Percentiles rank a stretch among this genome's conserved stretches.
phyloP scores from a whole-genome alignment of 352 stramenopile species.

The Peronospora farinosa region DNA sequence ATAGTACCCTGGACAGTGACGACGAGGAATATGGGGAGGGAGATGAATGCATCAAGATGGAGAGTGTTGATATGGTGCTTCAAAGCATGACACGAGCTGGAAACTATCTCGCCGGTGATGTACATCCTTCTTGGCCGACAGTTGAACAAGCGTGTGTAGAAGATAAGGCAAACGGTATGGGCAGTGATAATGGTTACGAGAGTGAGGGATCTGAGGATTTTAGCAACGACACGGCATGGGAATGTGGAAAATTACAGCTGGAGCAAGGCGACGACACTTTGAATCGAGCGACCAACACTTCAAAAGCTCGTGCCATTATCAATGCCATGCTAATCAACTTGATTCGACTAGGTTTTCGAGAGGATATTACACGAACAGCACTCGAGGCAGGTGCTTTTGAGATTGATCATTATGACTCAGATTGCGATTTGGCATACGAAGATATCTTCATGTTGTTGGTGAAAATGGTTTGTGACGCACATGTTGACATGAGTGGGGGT shows the following conservation, averaged over 20 bases:
- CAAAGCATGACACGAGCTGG: slow-evolving; percentile 3
- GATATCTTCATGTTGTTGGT: slow-evolving; percentile 75
- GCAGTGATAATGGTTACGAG: slow-evolving; percentile 5
- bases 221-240: slow-evolving; percentile 3
- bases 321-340: slow-evolving; percentile 52
- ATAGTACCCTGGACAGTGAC: slow-evolving; percentile 25
- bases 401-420: slow-evolving; percentile 59
- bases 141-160: not conserved
- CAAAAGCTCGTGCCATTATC: slow-evolving; percentile 54
- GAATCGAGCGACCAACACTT: slow-evolving; percentile 53
- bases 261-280: slow-evolving; percentile 37
- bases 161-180: slow-evolving; percentile 2
- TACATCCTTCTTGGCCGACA: not conserved
- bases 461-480: slow-evolving; percentile 71
- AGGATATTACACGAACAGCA: slow-evolving; percentile 35
- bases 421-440: slow-evolving; percentile 74
- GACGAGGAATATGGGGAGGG: slow-evolving; percentile 15
- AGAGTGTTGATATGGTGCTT: slow-evolving; percentile 9
- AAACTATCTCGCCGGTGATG: slow-evolving; percentile 2
- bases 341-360: slow-evolving; percentile 40
- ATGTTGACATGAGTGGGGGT: slow-evolving; percentile 35
- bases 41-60: slow-evolving; percentile 10
- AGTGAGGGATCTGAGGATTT: slow-evolving; percentile 6
- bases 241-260: slow-evolving; percentile 5
- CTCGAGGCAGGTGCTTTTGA: slow-evolving; percentile 57